Conservation (phyloP, 2,329 filamentous ascomycete genomes). For the Thielaviopsis musarum region DNA sequence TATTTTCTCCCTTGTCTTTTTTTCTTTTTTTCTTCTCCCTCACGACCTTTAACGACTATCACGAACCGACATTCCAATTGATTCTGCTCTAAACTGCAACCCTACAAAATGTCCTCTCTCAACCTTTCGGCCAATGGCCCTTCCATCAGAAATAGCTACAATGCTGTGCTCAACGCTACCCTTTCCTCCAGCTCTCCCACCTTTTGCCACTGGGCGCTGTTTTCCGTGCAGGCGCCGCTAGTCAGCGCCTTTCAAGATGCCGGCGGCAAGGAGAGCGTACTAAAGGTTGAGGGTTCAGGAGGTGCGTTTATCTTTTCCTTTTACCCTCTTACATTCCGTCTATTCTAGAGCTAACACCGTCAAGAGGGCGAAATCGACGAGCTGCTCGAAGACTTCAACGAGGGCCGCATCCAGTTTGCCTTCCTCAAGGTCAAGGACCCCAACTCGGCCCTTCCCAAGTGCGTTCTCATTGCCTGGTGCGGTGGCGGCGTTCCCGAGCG, state of each 20-base stretch:
- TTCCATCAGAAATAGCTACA: slow-evolving; percentile 70
- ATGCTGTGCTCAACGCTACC: slow-evolving; percentile 37
- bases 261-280: slow-evolving; percentile 74
- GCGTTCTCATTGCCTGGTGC: slow-evolving; percentile 88
- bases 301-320: slow-evolving; percentile 32
- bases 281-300: slow-evolving; percentile 87
- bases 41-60: neutral
- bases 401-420: slow-evolving; percentile 91
- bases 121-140: slow-evolving; percentile 66
- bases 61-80: neutral
- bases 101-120: slow-evolving; percentile 51
- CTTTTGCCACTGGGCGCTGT: slow-evolving; percentile 83
- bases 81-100: neutral
- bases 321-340: neutral
- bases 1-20: neutral
- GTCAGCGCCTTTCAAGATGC: slow-evolving; percentile 84
- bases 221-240: slow-evolving; percentile 81
- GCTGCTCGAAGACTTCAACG: slow-evolving; percentile 87
- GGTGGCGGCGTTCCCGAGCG: slow-evolving; percentile 95
- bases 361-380: slow-evolving; percentile 80
- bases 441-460: slow-evolving; percentile 78
- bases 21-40: neutral
- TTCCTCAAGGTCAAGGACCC: slow-evolving; percentile 94
- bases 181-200: slow-evolving; percentile 52
- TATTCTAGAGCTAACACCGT: neutral